phyloP scores from a whole-genome alignment of 2,329 filamentous ascomycete genomes.

The Sordariomycetes sp. region DNA sequence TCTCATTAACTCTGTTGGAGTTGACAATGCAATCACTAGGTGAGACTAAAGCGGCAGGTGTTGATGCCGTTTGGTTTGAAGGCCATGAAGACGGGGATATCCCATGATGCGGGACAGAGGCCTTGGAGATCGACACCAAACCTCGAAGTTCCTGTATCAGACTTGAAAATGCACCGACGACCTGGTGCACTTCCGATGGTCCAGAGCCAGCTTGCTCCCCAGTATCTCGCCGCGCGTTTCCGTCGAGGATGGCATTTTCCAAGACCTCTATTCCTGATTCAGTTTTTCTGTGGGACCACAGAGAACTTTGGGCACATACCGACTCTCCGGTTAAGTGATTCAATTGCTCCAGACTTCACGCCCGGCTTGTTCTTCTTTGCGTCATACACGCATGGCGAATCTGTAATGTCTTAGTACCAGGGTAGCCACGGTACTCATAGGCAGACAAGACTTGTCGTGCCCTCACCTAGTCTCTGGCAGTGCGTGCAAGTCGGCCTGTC shows the following conservation, averaged over 20 bases:
- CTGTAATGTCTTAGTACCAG: slow-evolving; percentile 1
- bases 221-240: neutral
- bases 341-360: slow-evolving; percentile 11
- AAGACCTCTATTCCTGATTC: no score
- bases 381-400: slow-evolving; percentile 12
- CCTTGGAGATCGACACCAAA: slow-evolving; percentile 6
- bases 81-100: neutral
- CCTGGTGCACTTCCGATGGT: slow-evolving; percentile 5
- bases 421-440: no score
- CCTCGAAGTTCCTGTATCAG: slow-evolving; percentile 10
- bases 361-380: slow-evolving; percentile 12
- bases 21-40: neutral
- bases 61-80: neutral
- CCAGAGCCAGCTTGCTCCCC: neutral
- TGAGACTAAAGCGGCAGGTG: neutral
- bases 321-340: slow-evolving; percentile 10
- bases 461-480: slow-evolving; percentile 16
- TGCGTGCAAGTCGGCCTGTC: slow-evolving; percentile 18
- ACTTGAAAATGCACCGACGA: slow-evolving; percentile 9
- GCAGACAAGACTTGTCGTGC: no score
- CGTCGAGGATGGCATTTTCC: neutral
- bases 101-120: slow-evolving; percentile 1
- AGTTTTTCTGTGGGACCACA: no score
- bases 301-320: no score
- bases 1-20: slow-evolving; percentile 1